Evolutionary conservation across 1,284 basidiomycete genomes (phyloP).

Genomic region (Sanghuangporus weigelae): DNA sequence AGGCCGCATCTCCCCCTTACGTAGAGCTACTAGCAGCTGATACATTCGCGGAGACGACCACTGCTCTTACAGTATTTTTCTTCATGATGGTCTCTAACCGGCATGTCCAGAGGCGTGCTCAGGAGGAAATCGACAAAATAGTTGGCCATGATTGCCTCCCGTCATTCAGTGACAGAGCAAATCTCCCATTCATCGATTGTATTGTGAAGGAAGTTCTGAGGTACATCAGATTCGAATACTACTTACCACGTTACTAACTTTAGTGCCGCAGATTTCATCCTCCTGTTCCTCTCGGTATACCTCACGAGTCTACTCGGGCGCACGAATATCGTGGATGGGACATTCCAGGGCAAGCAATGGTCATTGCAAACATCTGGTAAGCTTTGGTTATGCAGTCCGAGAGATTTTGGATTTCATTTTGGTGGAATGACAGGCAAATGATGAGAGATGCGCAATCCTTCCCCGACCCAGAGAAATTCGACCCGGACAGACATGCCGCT

Average conservation of each 20-base stretch:
- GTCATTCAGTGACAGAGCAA: slow-evolving; percentile 22
- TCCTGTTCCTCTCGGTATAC: slow-evolving; percentile 1
- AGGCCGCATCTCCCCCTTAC: background rate
- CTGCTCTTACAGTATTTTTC: slow-evolving; percentile 6
- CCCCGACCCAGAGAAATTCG: slow-evolving; percentile 6
- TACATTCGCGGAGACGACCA: background rate
- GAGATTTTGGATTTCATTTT: background rate
- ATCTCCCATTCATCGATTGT: slow-evolving; percentile 26
- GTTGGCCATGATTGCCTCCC: slow-evolving; percentile 22
- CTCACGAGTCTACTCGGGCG: background rate
- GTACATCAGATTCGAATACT: slow-evolving; percentile 9
- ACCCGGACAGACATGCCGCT: slow-evolving; percentile 1
- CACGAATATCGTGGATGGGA: slow-evolving; percentile 11
- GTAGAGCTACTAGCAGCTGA: background rate
- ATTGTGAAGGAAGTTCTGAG: slow-evolving; percentile 27
- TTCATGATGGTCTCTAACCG: slow-evolving; percentile 6
- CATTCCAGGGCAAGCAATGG: slow-evolving; percentile 11
- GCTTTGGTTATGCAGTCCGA: background rate
- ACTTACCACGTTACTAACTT: background rate
- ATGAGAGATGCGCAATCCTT: slow-evolving; percentile 11
- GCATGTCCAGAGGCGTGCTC: slow-evolving; percentile 9
- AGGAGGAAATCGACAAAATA: slow-evolving; percentile 11
- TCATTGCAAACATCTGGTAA: slow-evolving; percentile 18
- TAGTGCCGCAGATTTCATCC: background rate
- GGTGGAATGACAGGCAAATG: slow-evolving; percentile 3